Evolutionary conservation across 78 protist species (phyloP).

Genomic region (Dictyostelium firmibasis): DNA sequence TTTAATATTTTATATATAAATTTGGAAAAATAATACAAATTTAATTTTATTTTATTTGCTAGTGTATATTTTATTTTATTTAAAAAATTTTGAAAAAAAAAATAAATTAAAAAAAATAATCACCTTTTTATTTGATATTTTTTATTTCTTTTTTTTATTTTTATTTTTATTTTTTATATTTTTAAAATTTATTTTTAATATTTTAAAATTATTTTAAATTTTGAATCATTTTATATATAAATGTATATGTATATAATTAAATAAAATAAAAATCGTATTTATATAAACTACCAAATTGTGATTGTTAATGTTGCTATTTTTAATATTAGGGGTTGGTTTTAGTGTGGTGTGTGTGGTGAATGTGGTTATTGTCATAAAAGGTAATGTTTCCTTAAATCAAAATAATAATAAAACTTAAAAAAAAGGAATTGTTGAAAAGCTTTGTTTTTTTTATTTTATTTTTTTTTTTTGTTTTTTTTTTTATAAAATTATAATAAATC

Average conservation of each 20-base stretch:
- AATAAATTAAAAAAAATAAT: not conserved
- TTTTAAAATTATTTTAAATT: too few species aligned
- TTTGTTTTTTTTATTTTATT: not conserved
- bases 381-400: not conserved
- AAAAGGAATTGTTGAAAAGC: not conserved
- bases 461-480: too few species aligned
- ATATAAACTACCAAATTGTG: not conserved
- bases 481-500: not conserved
- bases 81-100: too few species aligned
- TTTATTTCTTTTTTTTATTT: not conserved
- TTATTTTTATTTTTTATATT: not conserved
- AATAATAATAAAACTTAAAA: not conserved
- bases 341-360: not conserved
- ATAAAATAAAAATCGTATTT: not conserved
- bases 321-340: not conserved
- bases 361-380: not conserved
- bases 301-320: not conserved
- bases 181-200: not conserved
- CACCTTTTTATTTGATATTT: not conserved
- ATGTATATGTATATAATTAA: not conserved
- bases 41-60: not conserved
- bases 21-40: too few species aligned
- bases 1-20: too few species aligned
- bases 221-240: not conserved
- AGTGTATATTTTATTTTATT: not conserved